Percentiles rank a stretch among this genome's conserved stretches.
phyloP scores from a whole-genome alignment of 495 filamentous ascomycete genomes.

The Evernia prunastri region DNA sequence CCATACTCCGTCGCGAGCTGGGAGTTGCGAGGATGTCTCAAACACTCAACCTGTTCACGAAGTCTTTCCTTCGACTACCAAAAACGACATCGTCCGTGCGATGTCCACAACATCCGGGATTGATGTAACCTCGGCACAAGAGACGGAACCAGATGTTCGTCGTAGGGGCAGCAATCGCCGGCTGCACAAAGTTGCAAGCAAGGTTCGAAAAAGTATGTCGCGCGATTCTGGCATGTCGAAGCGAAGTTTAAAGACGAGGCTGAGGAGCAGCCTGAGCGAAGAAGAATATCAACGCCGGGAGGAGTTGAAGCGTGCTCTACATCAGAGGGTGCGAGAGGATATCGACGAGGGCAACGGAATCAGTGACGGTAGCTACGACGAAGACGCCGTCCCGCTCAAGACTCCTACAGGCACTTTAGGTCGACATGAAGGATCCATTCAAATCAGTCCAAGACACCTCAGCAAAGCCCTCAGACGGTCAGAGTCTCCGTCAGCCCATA shows the following conservation, averaged over 20 bases:
- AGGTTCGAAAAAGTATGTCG: slow-evolving; percentile 15
- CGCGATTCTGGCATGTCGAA: slow-evolving; percentile 17
- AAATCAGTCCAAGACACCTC: slow-evolving; percentile 20
- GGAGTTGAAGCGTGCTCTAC: slow-evolving; percentile 21
- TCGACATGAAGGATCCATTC: slow-evolving; percentile 19
- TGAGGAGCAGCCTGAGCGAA: slow-evolving; percentile 15
- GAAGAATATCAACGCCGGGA: slow-evolving; percentile 15
- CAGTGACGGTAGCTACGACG: slow-evolving; percentile 17
- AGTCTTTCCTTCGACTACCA: slow-evolving; percentile 7
- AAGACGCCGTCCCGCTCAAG: slow-evolving; percentile 21
- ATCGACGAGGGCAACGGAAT: slow-evolving; percentile 12
- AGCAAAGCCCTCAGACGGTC: slow-evolving; percentile 15
- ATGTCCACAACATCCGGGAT: background rate
- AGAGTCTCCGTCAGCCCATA: slow-evolving; percentile 12
- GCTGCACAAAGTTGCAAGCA: slow-evolving; percentile 19
- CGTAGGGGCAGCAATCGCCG: slow-evolving; percentile 13
- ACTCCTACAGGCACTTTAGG: slow-evolving; percentile 16
- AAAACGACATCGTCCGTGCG: background rate
- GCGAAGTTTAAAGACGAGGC: slow-evolving; percentile 18
- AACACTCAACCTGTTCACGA: slow-evolving; percentile 1
- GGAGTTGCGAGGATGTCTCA: background rate
- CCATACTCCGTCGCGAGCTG: slow-evolving; percentile 5
- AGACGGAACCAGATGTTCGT: background rate
- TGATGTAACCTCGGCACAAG: background rate
- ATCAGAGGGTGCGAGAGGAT: slow-evolving; percentile 15